Evolutionary conservation across 1,139 yeast genomes (phyloP).

Genomic region (Geotrichum carabidarum): DNA sequence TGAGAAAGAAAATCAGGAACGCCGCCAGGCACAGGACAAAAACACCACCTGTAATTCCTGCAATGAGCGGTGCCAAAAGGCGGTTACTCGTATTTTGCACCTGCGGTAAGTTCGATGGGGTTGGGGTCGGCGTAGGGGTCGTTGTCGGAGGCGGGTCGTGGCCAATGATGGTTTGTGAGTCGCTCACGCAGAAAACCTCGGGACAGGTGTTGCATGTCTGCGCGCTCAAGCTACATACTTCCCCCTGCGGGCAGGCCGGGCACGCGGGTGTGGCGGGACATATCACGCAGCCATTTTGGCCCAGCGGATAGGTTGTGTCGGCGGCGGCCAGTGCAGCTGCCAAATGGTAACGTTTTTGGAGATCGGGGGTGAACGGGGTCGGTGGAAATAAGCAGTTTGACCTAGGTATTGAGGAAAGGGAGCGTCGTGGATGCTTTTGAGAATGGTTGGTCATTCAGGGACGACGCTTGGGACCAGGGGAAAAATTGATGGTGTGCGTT

Average conservation of each 20-base stretch:
- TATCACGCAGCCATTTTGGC: conserved; percentile 12
- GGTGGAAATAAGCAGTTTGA: too few species aligned
- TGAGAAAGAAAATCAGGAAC: conserved; percentile 3
- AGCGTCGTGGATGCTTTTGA: too few species aligned
- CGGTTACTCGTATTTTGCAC: neutral
- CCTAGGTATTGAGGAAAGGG: too few species aligned
- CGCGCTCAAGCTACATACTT: conserved; percentile 37
- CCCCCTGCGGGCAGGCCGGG: conserved; percentile 22
- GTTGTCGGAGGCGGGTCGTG: conserved; percentile 11
- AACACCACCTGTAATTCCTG: conserved; percentile 14
- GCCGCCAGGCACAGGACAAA: conserved; percentile 4
- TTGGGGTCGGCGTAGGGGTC: neutral
- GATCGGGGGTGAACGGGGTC: too few species aligned
- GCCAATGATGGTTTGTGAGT: conserved; percentile 17
- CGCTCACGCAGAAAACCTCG: conserved; percentile 20
- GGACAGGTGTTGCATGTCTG: conserved; percentile 59
- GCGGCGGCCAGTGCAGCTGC: neutral
- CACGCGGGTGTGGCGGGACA: conserved; percentile 17
- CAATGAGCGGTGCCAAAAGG: conserved; percentile 14
- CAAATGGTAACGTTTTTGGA: neutral
- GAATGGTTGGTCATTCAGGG: too few species aligned
- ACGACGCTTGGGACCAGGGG: too few species aligned
- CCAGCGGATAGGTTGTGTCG: neutral
- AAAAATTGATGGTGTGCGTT: too few species aligned
- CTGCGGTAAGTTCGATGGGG: neutral